Base-by-base conservation (phyloP, 2,329 filamentous ascomycete genomes). In the Xylariaceae sp. region DNA sequence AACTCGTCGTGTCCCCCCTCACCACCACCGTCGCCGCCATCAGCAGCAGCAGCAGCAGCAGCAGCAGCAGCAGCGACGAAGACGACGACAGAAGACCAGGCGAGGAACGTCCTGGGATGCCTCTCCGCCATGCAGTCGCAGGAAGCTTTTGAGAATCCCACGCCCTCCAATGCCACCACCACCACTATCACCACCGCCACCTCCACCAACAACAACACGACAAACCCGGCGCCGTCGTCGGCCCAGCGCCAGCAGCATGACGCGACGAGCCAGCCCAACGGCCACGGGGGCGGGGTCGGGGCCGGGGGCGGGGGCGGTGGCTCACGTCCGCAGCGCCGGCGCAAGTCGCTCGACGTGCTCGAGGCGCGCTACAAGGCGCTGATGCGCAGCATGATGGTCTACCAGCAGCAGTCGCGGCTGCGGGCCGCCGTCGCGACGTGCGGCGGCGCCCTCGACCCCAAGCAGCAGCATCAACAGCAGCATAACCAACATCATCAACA, bases 291-390 rank as follows among this genome's bases (percentile, higher is more conserved):
- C n/a, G n/a, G n/a, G n/a, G n/a, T n/a, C n/a, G n/a, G n/a, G n/a
- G n/a, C n/a, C n/a, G n/a, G n/a, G n/a, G n/a, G n/a, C n/a, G n/a
- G n/a, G n/a, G n/a, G n/a, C 15, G 24, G 24, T 6, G 24, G 24
- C 24, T 26, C 24, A 26, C 15, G 5, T 26, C 6, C 29, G 14
- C 29, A 31, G 19, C 21, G 22, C 22, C 19, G 42, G 15, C 36
- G 40, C 32, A 42, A 45, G 32, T 43, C 44, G n/a, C 35, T 46
- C 8, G 43, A 47, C 31, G 34, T 41, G 15, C 36, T 45, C 13
- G 42, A 43, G 32, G 42, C 46, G 7, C 46, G 43, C 36, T 49
- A 49, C 32, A 47, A 42, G 33, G 42, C 46, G n/a, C 32, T 49
- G n/a, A 49, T 49, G 46, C 35, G 38, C 16, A 45, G 42, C 26